Conservation (phyloP, 768 basidiomycete species). For the Mycena galopus region DNA sequence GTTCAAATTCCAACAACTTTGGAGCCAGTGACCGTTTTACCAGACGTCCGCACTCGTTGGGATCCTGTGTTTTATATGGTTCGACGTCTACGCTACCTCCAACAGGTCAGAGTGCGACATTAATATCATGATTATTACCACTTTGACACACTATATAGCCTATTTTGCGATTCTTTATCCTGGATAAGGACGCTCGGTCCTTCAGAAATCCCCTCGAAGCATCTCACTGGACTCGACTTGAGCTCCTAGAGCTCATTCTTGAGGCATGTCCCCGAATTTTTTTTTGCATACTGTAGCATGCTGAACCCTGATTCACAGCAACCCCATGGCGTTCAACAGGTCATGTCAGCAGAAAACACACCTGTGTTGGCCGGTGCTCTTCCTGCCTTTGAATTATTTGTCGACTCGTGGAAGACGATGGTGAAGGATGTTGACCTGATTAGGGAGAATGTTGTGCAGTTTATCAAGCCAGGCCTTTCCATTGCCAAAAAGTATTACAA, state of each 20-base stretch:
- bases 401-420: not conserved
- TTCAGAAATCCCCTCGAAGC: not conserved
- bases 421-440: not conserved
- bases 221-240: not conserved
- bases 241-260: slow-evolving; percentile 2
- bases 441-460: not conserved
- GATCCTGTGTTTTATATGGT: not conserved
- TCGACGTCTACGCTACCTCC: not conserved
- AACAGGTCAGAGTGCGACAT: not conserved
- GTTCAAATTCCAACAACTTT: not conserved
- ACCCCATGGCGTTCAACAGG: not conserved
- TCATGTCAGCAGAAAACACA: not conserved
- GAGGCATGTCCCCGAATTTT: slow-evolving; percentile 3
- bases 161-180: not conserved
- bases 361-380: not conserved
- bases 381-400: not conserved
- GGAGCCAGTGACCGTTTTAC: not conserved
- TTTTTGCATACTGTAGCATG: not conserved
- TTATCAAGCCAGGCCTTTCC: not conserved
- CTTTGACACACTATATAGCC: not conserved
- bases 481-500: not conserved
- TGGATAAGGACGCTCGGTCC: not conserved
- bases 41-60: not conserved
- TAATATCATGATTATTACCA: not conserved
- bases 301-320: not conserved